Evolutionary conservation across 306 rosid species (phyloP).

Genomic region (Inga oerstediana): DNA sequence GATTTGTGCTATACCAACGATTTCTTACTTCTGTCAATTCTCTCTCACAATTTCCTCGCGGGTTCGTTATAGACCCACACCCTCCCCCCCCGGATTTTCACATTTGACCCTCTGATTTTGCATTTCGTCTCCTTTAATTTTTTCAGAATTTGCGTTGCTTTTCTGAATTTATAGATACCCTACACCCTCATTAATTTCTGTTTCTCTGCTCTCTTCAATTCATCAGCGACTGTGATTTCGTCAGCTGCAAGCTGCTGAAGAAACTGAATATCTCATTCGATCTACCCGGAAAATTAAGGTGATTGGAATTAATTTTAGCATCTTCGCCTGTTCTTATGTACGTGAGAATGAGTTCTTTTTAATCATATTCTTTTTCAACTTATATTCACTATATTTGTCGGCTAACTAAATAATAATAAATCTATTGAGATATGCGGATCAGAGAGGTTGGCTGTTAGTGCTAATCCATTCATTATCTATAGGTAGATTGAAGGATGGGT

Average conservation of each 20-base stretch:
- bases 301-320: background rate
- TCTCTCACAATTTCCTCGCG: slow-evolving; percentile 19
- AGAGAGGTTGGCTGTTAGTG: background rate
- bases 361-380: background rate
- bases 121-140: background rate
- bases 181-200: background rate
- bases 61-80: background rate
- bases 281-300: slow-evolving; percentile 11
- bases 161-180: background rate
- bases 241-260: background rate
- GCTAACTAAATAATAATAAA: background rate
- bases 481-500: background rate
- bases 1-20: slow-evolving; percentile 30
- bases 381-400: background rate
- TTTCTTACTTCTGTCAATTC: background rate
- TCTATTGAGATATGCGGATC: background rate
- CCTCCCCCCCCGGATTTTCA: background rate
- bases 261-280: background rate
- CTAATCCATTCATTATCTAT: background rate
- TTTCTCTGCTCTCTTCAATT: background rate
- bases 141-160: background rate
- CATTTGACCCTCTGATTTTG: background rate
- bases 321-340: background rate
- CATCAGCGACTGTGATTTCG: background rate
- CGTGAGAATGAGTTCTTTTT: background rate